Conservation (phyloP, 78 protist species). For the Dictyostelium firmibasis region DNA sequence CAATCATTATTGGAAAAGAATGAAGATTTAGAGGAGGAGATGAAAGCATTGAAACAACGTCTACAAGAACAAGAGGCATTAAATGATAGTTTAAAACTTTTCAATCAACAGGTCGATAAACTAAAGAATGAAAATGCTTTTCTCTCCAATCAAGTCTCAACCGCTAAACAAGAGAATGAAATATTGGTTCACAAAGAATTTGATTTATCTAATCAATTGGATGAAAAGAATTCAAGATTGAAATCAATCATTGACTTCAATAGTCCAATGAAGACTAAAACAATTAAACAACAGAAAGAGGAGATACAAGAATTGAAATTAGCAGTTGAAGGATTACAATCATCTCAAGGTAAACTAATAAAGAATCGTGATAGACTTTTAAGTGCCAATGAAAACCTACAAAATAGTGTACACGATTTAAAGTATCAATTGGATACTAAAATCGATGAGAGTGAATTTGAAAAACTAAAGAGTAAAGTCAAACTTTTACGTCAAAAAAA, state of each 20-base stretch:
- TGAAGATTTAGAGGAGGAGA: conserved; percentile 46
- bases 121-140: conserved; percentile 9
- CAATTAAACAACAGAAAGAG: conserved; percentile 17
- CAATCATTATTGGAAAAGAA: conserved; percentile 40
- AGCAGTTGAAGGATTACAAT: conserved; percentile 3
- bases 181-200: neutral
- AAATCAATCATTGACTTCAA: neutral
- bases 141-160: neutral
- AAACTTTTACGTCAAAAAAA: conserved; percentile 31
- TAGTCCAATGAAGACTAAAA: conserved; percentile 4
- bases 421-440: neutral
- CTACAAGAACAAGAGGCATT: conserved; percentile 16
- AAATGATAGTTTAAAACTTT: neutral
- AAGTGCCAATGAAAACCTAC: conserved; percentile 17
- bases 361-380: conserved; percentile 39
- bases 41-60: neutral
- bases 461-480: neutral
- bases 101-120: conserved; percentile 15
- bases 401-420: conserved; percentile 2
- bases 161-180: conserved; percentile 26
- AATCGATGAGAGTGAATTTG: conserved; percentile 15
- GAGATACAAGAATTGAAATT: conserved; percentile 42
- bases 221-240: neutral
- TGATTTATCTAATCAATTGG: neutral
- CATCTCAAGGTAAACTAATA: conserved; percentile 13